Percentiles rank a stretch among this genome's conserved stretches.
phyloP scores from a whole-genome alignment of 2,329 filamentous ascomycete genomes.

The Talaromyces sp. region DNA sequence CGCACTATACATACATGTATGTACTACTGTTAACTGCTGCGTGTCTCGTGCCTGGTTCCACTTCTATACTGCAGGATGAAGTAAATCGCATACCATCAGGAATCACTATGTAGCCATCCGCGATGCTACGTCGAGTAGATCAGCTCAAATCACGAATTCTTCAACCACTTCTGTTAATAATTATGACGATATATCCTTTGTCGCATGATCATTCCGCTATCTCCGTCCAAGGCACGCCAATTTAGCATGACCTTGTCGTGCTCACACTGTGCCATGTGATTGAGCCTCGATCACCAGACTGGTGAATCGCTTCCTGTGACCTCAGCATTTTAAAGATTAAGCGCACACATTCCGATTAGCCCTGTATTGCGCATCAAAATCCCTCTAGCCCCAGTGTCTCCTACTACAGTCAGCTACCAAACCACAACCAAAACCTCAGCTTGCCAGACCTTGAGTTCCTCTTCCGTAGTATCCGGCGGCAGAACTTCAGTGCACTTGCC shows the following conservation, averaged over 20 bases:
- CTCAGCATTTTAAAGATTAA: background rate
- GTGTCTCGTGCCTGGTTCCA: background rate
- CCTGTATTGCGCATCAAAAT: background rate
- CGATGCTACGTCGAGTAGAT: no score
- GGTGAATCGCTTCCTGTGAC: background rate
- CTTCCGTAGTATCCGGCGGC: conserved; percentile 42
- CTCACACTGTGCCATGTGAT: background rate
- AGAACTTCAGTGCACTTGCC: conserved; percentile 43
- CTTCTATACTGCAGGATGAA: no score
- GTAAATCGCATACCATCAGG: no score
- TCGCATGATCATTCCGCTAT: background rate
- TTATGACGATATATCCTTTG: background rate
- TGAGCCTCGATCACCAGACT: background rate
- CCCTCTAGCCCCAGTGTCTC: conserved; percentile 10
- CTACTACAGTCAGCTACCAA: background rate
- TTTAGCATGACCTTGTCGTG: background rate
- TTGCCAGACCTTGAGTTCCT: conserved; percentile 46
- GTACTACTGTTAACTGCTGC: background rate
- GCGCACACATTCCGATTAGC: background rate
- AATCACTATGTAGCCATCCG: no score
- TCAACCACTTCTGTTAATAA: background rate
- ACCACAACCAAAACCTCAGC: background rate
- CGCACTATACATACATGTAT: background rate
- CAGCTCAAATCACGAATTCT: background rate
- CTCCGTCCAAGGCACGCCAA: background rate